phyloP scores from a whole-genome alignment of 2,329 filamentous ascomycete genomes.

The Trichothecium sympodiale region DNA sequence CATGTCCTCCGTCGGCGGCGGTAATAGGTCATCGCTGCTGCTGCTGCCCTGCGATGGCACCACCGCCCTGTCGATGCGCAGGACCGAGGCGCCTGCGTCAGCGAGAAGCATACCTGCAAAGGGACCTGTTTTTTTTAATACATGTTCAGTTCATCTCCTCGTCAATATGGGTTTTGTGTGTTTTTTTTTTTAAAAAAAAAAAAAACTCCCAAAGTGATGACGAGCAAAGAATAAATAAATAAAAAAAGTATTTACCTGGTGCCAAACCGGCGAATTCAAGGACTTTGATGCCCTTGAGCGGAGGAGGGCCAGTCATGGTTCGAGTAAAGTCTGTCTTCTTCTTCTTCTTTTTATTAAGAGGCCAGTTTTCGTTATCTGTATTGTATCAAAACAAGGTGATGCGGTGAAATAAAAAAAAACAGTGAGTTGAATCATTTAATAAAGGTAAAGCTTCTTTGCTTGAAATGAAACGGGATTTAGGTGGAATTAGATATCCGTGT shows the following conservation, averaged over 20 bases:
- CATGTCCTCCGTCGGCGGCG: constrained; percentile 50
- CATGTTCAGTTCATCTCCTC: too few relatives aligned
- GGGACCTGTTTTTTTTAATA: constrained; percentile 44
- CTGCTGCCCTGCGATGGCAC: constrained; percentile 19
- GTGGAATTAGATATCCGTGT: too few relatives aligned
- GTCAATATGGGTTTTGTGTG: too few relatives aligned
- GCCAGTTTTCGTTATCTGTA: too few relatives aligned
- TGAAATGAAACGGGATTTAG: too few relatives aligned
- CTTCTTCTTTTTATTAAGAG: background rate
- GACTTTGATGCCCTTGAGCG: constrained; percentile 41
- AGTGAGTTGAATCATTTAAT: too few relatives aligned
- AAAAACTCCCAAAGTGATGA: too few relatives aligned
- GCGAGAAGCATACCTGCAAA: constrained; percentile 83
- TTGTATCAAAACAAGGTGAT: too few relatives aligned
- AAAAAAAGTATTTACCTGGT: constrained; percentile 34
- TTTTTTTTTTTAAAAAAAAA: too few relatives aligned
- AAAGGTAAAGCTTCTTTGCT: too few relatives aligned
- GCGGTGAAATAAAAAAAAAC: too few relatives aligned
- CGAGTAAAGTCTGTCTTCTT: too few relatives aligned
- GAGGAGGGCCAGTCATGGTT: constrained; percentile 18
- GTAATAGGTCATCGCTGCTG: constrained; percentile 21
- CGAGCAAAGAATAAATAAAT: background rate
- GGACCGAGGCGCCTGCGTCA: constrained; percentile 78
- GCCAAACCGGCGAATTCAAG: constrained; percentile 51
- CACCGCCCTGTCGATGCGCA: constrained; percentile 67